Evolutionary conservation across 2,329 filamentous ascomycete genomes (phyloP).

Genomic region (Colletotrichum magnum): DNA sequence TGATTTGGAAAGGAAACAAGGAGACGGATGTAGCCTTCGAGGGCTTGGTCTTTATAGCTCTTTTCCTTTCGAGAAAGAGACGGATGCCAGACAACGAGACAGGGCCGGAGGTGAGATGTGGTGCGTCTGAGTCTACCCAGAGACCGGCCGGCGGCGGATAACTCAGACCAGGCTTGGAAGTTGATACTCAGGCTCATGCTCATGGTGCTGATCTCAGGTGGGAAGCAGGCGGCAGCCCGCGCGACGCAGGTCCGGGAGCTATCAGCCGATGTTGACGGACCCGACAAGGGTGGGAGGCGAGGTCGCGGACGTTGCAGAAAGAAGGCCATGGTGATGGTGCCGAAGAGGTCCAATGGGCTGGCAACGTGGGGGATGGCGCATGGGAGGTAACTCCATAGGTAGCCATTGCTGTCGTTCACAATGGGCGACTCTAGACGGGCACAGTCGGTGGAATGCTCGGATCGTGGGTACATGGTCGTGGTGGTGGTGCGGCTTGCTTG

Average conservation of each 20-base stretch:
- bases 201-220: slow-evolving; percentile 25
- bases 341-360: slow-evolving; percentile 18
- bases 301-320: slow-evolving; percentile 11
- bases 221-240: slow-evolving; percentile 4
- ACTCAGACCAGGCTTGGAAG: slow-evolving; percentile 8
- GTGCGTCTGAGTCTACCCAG: slow-evolving; percentile 13
- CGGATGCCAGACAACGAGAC: background rate
- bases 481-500: background rate
- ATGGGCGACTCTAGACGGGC: too few species aligned
- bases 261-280: slow-evolving; percentile 35
- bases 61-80: background rate
- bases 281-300: slow-evolving; percentile 17
- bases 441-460: slow-evolving; percentile 5
- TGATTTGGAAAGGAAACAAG: slow-evolving; percentile 8
- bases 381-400: background rate
- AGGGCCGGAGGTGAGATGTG: background rate
- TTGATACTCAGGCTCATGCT: slow-evolving; percentile 12
- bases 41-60: slow-evolving; percentile 33
- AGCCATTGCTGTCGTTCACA: too few species aligned
- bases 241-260: slow-evolving; percentile 19
- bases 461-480: background rate
- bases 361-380: slow-evolving; percentile 31
- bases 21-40: slow-evolving; percentile 3
- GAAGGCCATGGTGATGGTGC: background rate
- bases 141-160: slow-evolving; percentile 5